Evolutionary conservation across 768 basidiomycete species (phyloP), one percentile per base, ranked within the genome.

Genomic region (Collybia nuda): DNA sequence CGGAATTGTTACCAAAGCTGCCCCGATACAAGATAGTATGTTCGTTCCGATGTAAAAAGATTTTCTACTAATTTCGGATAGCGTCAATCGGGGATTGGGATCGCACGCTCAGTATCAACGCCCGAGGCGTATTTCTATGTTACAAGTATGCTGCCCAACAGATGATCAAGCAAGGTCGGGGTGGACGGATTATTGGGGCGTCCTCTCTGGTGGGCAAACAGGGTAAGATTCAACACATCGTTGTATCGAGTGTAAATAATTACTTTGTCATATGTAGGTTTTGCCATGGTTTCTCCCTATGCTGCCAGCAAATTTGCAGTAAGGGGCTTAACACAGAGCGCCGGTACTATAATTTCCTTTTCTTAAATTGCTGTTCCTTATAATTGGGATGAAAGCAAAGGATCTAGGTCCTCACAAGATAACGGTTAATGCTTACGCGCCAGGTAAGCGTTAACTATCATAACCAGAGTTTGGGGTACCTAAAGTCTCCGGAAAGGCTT

Each of bases 61-160:
- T 9, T 32, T 14, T 11, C 5, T 11, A 32, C 32, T 32, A 11
- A 32, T 32, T 11, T 32, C 9, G 2, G 2, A 11, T 32, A 75
- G 73, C 62, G 1, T 56, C 60, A n/a, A 51, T 64, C 2, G 64
- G 65, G 11, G 65, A 74, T 6, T 57, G 67, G 48, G 68, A 75
- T 23, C 52, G 55, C 15, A 38, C 66, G 5, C 48, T 71, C 15
- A 49, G 63, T 1, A 62, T 76, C 38, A 78, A 78, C 28, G 62
- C 64, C 23, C 67, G 66, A 17, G 73, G 78, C 5, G 62, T 63
- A 0, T 69, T 76, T 56, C 56, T 75, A 17, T 67, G 65, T 44
- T 75, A 72, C 52, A 77, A 75, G 51, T 63, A 69, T 45, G 76
- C 72, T 11, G 76, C 72, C 14, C 54, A 56, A 21, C 67, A 70